phyloP scores from a whole-genome alignment of 352 stramenopile species.

The Phytophthora pseudosyringae region DNA sequence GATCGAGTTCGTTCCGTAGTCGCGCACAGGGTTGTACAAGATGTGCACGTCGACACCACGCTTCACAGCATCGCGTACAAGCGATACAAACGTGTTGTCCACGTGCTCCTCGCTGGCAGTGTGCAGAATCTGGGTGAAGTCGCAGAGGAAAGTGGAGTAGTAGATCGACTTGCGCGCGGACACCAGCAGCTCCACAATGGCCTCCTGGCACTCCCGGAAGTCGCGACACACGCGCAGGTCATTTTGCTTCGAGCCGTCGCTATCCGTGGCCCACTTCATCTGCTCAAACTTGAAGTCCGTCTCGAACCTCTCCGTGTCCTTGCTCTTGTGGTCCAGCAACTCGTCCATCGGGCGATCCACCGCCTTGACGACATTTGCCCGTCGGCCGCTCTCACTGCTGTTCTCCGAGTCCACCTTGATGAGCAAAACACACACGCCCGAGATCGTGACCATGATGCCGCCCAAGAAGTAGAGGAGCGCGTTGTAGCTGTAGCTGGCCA shows the following conservation, averaged over 20 bases:
- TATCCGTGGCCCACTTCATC: constrained; percentile 59
- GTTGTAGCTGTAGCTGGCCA: constrained; percentile 57
- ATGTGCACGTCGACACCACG: constrained; percentile 73
- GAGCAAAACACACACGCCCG: constrained; percentile 65
- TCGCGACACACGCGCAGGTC: constrained; percentile 53
- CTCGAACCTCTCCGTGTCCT: constrained; percentile 28
- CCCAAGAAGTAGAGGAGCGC: constrained; percentile 56
- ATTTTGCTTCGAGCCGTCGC: constrained; percentile 21
- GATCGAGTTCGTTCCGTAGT: constrained; percentile 76
- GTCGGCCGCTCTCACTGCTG: constrained; percentile 11
- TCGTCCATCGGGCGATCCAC: constrained; percentile 36
- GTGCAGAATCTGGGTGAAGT: constrained; percentile 68
- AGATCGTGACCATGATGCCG: constrained; percentile 66
- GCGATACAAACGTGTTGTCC: constrained; percentile 65
- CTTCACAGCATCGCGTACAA: constrained; percentile 58
- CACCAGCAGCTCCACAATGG: constrained; percentile 62
- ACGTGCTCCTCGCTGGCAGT: constrained; percentile 32
- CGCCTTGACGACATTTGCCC: constrained; percentile 25
- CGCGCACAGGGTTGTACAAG: constrained; percentile 74
- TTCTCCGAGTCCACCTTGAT: constrained; percentile 55
- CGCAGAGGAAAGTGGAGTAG: constrained; percentile 86
- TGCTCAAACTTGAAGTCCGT: constrained; percentile 67
- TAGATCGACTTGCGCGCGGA: constrained; percentile 67
- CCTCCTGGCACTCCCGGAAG: constrained; percentile 70
- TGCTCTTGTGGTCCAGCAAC: constrained; percentile 30